phyloP scores from a whole-genome alignment of 2,329 filamentous ascomycete species.

The Colletotrichum sp. region DNA sequence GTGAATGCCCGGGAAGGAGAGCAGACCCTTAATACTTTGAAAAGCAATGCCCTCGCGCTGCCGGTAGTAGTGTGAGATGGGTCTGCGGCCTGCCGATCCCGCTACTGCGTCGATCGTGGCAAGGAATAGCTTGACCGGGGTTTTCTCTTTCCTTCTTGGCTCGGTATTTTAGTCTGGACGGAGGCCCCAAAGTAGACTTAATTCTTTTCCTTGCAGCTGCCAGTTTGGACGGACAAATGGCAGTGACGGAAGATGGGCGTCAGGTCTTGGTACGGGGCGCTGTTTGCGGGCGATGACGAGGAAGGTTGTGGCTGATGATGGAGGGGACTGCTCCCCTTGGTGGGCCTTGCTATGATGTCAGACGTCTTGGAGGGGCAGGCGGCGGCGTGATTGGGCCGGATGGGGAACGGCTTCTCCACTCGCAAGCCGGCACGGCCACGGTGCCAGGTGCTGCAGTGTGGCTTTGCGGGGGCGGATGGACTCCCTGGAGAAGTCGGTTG shows the following conservation, averaged over 20 bases:
- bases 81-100: conserved; percentile 11
- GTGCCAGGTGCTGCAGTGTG: conserved; percentile 1
- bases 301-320: conserved; percentile 17
- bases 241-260: neutral
- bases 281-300: conserved; percentile 19
- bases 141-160: neutral
- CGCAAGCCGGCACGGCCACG: neutral
- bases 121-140: neutral
- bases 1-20: neutral
- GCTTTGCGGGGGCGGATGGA: conserved; percentile 5
- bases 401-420: neutral
- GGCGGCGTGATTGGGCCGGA: conserved; percentile 1
- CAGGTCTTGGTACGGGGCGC: conserved; percentile 11
- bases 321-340: neutral
- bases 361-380: neutral
- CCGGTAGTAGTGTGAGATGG: neutral
- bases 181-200: neutral
- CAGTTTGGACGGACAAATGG: neutral
- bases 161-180: neutral
- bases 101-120: conserved; percentile 14
- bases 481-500: neutral
- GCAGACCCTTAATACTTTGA: conserved; percentile 2
- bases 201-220: neutral
- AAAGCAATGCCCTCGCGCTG: neutral
- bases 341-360: conserved; percentile 17